Conservation (phyloP, 2,329 filamentous ascomycete species). For the Alternaria hordeiaustralica region DNA sequence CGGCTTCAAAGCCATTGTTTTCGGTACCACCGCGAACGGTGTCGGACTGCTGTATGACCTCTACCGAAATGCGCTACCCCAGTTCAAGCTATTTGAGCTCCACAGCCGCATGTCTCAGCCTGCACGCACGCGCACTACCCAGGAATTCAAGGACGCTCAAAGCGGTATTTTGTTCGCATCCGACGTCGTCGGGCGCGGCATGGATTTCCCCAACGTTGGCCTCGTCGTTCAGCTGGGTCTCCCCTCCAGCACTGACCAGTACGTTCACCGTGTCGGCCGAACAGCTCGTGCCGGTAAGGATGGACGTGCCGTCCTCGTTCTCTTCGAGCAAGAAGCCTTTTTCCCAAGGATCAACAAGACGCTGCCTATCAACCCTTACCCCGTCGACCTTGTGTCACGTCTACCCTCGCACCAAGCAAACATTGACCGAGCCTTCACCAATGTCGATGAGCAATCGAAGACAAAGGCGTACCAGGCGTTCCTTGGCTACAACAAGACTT, state of each 20-base stretch:
- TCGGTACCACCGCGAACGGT: conserved; percentile 56
- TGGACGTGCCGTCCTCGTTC: conserved; percentile 61
- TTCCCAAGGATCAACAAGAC: conserved; percentile 58
- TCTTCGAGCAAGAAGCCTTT: conserved; percentile 60
- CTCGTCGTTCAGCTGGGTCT: conserved; percentile 58
- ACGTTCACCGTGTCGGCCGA: conserved; percentile 51
- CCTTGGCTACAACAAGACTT: conserved; percentile 57
- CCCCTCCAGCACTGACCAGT: conserved; percentile 58
- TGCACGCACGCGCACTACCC: conserved; percentile 51
- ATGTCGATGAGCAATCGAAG: conserved; percentile 51
- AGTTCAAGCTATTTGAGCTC: conserved; percentile 50
- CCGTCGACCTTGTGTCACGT: conserved; percentile 49
- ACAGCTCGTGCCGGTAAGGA: conserved; percentile 54
- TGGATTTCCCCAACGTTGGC: conserved; percentile 60
- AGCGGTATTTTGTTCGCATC: conserved; percentile 61
- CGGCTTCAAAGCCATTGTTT: conserved; percentile 56
- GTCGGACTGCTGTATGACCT: conserved; percentile 53
- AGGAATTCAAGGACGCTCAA: conserved; percentile 53
- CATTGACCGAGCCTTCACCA: conserved; percentile 43
- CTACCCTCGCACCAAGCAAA: conserved; percentile 41
- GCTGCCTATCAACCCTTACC: conserved; percentile 59
- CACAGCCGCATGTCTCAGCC: conserved; percentile 54
- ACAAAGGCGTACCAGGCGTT: conserved; percentile 56
- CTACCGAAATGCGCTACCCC: conserved; percentile 42
- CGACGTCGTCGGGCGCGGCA: conserved; percentile 56